A percentile compares a stretch with the other conserved stretches of the same genome.
Conservation (phyloP, 1,284 basidiomycete genomes). For the Apiotrichum akiyoshidainum region DNA sequence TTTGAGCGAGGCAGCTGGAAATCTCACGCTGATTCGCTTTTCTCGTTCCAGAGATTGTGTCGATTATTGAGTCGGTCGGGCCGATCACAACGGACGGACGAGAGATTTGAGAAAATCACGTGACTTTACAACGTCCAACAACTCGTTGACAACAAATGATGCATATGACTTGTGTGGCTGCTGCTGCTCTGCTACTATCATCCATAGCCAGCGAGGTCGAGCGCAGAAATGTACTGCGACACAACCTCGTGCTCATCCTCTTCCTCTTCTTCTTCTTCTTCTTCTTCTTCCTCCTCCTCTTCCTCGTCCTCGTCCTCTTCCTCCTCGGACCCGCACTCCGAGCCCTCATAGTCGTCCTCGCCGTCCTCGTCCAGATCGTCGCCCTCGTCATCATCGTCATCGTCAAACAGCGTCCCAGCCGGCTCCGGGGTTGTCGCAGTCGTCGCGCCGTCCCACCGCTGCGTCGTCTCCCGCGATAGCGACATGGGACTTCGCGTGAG, state of each 20-base stretch:
- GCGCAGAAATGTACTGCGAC: slow-evolving; percentile 45
- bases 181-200: not conserved
- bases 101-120: no score
- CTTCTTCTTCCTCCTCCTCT: slow-evolving; percentile 38
- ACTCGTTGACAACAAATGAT: not conserved
- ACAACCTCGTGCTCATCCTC: slow-evolving; percentile 33
- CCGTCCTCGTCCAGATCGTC: slow-evolving; percentile 28
- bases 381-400: slow-evolving; percentile 9
- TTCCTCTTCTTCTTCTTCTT: slow-evolving; percentile 42
- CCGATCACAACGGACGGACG: no score
- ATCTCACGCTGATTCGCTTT: not conserved
- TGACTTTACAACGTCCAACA: no score
- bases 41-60: no score
- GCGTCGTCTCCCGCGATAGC: not conserved
- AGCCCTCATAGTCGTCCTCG: slow-evolving; percentile 33
- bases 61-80: no score
- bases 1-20: not conserved
- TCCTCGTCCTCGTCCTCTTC: slow-evolving; percentile 35
- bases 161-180: no score
- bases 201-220: slow-evolving; percentile 36
- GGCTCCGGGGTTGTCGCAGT: not conserved
- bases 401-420: not conserved
- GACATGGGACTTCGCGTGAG: not conserved
- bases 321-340: slow-evolving; percentile 24
- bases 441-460: not conserved